Base-by-base conservation (phyloP, 1,284 basidiomycete genomes). In the Phaffia rhodozyma region DNA sequence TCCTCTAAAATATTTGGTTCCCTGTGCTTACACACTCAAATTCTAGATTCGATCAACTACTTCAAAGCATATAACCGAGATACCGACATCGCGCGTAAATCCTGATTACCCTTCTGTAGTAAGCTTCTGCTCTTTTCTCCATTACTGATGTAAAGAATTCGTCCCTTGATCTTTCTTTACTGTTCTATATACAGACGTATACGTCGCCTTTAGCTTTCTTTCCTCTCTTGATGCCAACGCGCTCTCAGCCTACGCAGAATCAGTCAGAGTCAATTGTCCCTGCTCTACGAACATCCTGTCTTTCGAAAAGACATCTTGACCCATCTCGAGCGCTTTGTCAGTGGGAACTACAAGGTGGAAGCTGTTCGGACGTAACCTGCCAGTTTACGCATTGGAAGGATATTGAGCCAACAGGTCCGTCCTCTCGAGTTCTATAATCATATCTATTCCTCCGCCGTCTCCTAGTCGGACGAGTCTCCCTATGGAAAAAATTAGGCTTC, bases 161-260 rank as follows among this genome's bases (percentile, higher is more conserved):
- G 54, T 18, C 49, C 21, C 38, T 25, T 27, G n/a, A 29, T 21
- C 52, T 20, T 34, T 49, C n/a, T 34, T n/a, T 48, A 18, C 23
- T 34, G 38, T 43, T 7, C 13, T 16, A 5, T 16, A 11, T 16
- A 2, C 38, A 61, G 60, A 38, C 50, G 27, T 54, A 61, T 51
- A n/a, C 55, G 18, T 61, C 60, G 9, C 60, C 60, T 52, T 32
- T 61, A 20, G 60, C 60, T 32, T 43, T 30, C 51, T 61, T 55
- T 48, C 60, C 60, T 5, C 55, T 54, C 20, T 34, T 61, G 27
- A 43, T 47, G 48, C 48, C 25, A n/a, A 50, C 58, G 20, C 58
- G 27, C 1, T 20, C 47, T 25, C 38, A 25, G n/a, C 20, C 34
- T 55, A 38, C 38, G 3, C n/a, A 52, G n/a, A 54, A 38, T 48